Evolutionary conservation across 2,329 filamentous ascomycete genomes (phyloP).

Genomic region (Botrytis galanthina): DNA sequence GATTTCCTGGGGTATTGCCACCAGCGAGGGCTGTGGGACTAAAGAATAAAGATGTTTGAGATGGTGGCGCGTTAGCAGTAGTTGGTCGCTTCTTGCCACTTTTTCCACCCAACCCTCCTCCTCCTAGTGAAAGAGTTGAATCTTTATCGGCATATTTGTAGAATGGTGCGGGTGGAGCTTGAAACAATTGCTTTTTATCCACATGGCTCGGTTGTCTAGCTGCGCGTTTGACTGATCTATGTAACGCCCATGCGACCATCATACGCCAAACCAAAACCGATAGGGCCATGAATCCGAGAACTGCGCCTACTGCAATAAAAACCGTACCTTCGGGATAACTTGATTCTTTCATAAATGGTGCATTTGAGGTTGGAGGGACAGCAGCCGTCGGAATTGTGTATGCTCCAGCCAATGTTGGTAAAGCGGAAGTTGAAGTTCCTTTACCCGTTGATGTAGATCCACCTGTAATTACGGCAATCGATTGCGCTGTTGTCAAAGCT

Average conservation of each 20-base stretch:
- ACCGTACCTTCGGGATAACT: constrained; percentile 86
- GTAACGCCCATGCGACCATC: constrained; percentile 84
- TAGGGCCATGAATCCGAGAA: constrained; percentile 77
- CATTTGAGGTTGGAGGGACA: constrained; percentile 78
- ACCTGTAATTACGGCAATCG: constrained; percentile 16
- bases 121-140: constrained; percentile 36
- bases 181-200: constrained; percentile 68
- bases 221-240: constrained; percentile 84
- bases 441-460: not conserved
- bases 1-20: constrained; percentile 53
- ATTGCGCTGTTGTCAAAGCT: constrained; percentile 23
- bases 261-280: constrained; percentile 85
- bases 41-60: constrained; percentile 67
- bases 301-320: constrained; percentile 90
- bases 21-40: constrained; percentile 77
- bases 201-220: constrained; percentile 69
- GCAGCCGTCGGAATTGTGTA: constrained; percentile 67
- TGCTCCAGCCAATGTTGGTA: constrained; percentile 56
- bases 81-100: constrained; percentile 41
- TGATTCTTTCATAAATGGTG: constrained; percentile 90
- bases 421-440: constrained; percentile 29
- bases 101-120: constrained; percentile 30
- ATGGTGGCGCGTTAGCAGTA: constrained; percentile 35
- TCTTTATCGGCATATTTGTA: constrained; percentile 61
- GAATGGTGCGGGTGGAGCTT: constrained; percentile 49